phyloP scores from a whole-genome alignment of 2,329 filamentous ascomycete species.

The Colletotrichum falcatum region DNA sequence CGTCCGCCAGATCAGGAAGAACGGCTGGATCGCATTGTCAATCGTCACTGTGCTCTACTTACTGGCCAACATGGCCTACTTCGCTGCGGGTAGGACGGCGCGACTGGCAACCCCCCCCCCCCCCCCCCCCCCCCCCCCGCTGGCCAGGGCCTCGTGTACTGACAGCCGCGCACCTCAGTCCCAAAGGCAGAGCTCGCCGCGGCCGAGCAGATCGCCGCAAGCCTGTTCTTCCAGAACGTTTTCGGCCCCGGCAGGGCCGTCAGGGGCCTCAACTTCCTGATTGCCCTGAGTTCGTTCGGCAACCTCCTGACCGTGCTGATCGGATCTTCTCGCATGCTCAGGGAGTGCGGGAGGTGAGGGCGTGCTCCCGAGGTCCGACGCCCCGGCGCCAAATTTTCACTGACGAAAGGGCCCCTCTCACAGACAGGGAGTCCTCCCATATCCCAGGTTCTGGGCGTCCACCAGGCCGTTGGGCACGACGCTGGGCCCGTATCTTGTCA shows the following conservation, averaged over 20 bases:
- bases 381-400: neutral
- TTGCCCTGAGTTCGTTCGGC: slow-evolving; percentile 67
- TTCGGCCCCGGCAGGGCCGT: slow-evolving; percentile 64
- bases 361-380: too few species aligned
- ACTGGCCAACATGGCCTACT: neutral
- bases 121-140: too few species aligned
- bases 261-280: slow-evolving; percentile 66
- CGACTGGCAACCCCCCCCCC: neutral
- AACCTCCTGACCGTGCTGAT: slow-evolving; percentile 68
- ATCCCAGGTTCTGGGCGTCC: neutral
- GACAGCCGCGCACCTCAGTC: neutral
- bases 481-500: neutral
- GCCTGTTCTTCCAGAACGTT: slow-evolving; percentile 51
- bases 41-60: neutral
- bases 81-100: neutral
- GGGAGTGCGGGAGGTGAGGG: slow-evolving; percentile 62
- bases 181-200: neutral
- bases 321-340: slow-evolving; percentile 65
- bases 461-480: neutral
- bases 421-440: neutral
- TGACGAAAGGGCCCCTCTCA: neutral
- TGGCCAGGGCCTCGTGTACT: neutral
- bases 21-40: neutral
- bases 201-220: neutral
- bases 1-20: neutral